Evolutionary conservation across 352 stramenopile genomes (phyloP).

Genomic region (Globisporangium takayamanum): DNA sequence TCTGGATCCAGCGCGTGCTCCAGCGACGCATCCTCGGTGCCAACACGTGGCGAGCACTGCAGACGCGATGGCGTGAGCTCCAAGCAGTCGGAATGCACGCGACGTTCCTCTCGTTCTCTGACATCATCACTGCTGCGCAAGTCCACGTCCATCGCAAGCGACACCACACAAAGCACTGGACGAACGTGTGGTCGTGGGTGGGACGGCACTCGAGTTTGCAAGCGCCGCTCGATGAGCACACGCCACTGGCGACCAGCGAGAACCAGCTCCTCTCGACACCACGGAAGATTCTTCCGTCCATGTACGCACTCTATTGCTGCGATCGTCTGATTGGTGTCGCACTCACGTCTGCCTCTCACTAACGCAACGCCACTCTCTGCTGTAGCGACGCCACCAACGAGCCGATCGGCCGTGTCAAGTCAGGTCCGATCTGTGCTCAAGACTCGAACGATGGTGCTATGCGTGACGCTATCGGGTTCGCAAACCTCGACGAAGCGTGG

Average conservation of each 20-base stretch:
- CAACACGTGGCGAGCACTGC: slow-evolving; percentile 38
- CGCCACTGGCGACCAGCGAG: neutral
- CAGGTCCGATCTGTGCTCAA: no score
- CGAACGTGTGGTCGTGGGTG: neutral
- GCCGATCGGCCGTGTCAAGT: no score
- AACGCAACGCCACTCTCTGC: neutral
- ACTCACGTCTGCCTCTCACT: neutral
- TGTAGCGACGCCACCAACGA: neutral
- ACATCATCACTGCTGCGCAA: slow-evolving; percentile 32
- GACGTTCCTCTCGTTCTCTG: slow-evolving; percentile 28
- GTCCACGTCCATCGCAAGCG: slow-evolving; percentile 16
- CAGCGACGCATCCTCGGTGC: slow-evolving; percentile 35
- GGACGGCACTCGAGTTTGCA: no score
- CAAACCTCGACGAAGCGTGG: slow-evolving; percentile 40
- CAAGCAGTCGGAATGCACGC: slow-evolving; percentile 13
- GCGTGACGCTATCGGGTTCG: neutral
- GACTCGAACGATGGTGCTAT: neutral
- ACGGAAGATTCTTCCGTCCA: slow-evolving; percentile 30
- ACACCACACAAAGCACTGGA: neutral
- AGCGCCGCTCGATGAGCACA: no score
- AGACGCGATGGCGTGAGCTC: slow-evolving; percentile 30
- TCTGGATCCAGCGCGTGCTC: slow-evolving; percentile 52
- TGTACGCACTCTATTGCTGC: slow-evolving; percentile 13
- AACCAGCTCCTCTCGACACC: slow-evolving; percentile 11
- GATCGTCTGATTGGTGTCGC: neutral